Evolutionary conservation across 441 rosid species (phyloP), one percentile per base, ranked within the genome.

Genomic region (Gossypium lobatum): DNA sequence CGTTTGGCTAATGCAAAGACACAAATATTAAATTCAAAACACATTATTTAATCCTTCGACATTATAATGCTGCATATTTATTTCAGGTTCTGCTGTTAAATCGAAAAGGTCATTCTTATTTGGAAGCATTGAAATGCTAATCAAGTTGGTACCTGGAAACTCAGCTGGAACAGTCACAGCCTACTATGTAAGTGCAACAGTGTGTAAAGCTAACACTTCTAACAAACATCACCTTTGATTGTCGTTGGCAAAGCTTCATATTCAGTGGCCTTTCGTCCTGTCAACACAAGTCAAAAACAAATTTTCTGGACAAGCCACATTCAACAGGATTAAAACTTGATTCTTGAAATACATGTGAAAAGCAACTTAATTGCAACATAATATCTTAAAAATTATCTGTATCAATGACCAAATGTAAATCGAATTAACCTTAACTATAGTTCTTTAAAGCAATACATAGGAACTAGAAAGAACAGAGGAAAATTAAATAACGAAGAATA

Each of bases 161-260:
- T 85, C 92, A 50, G 92, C 92, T 0, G 88, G 90, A 73, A 88
- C 88, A 23, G 85, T 86, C 63, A 75, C 84, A 54, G 87, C 89
- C 59, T 85, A 86, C 72, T 82, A 86, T 20, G 88, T 85, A 80
- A 76, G 73, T 67, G 54, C 48, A 68, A 48, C 1, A 66, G 14
- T 7, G 17, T 23, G n/a, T 52, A 52, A 66, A 66, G 20, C 37
- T 58, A 11, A 62, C 11, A 28, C 5, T 16, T 54, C 39, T 34
- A 34, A 20, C 39, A 70, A n/a, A 23, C 3, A 10, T 70, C 34
- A 26, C 46, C 11, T 31, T 54, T 10, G 11, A 3, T 53, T 17
- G 18, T 16, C 18, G 2, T 31, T 25, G 21, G 26, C 46, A 69
- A 31, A 31, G 20, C 18, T 45, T 28, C 72, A 45, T 13, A 65